phyloP scores from a whole-genome alignment of 2,329 filamentous ascomycete genomes.

The Calonectria multiphialidica region DNA sequence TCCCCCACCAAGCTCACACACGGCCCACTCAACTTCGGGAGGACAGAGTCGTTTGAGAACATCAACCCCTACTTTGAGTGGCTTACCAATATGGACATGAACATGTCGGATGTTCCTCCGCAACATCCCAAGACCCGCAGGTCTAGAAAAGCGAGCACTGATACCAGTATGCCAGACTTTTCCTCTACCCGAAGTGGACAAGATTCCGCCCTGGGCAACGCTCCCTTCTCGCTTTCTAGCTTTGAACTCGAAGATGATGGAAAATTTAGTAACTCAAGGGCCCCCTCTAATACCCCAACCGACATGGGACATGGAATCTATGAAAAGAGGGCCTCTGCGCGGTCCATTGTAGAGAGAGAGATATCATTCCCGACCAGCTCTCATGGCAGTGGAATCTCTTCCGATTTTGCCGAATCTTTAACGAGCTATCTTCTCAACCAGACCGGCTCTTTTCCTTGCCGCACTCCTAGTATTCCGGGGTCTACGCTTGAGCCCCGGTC shows the following conservation, averaged over 20 bases:
- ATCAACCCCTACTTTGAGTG: slow-evolving; percentile 45
- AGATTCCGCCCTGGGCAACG: slow-evolving; percentile 18
- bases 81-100: slow-evolving; percentile 36
- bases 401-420: slow-evolving; percentile 57
- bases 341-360: slow-evolving; percentile 13
- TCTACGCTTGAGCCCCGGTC: slow-evolving; percentile 56
- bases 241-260: slow-evolving; percentile 50
- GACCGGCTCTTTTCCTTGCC: slow-evolving; percentile 53
- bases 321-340: slow-evolving; percentile 33
- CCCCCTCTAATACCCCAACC: slow-evolving; percentile 58
- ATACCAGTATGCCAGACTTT: slow-evolving; percentile 59
- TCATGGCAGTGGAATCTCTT: slow-evolving; percentile 33
- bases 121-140: slow-evolving; percentile 19
- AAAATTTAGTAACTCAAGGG: slow-evolving; percentile 45
- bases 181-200: slow-evolving; percentile 26
- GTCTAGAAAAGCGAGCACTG: slow-evolving; percentile 49
- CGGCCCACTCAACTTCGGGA: background rate
- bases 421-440: slow-evolving; percentile 63
- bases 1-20: background rate
- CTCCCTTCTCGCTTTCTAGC: slow-evolving; percentile 27
- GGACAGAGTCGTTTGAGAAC: slow-evolving; percentile 36
- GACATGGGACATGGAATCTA: slow-evolving; percentile 27
- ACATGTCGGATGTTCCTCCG: slow-evolving; percentile 15
- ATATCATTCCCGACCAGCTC: slow-evolving; percentile 35
- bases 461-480: slow-evolving; percentile 43